Percentiles rank a stretch among this genome's conserved stretches.
phyloP scores from a whole-genome alignment of 345 rosid species.

The Diplotaxis tenuifolia region DNA sequence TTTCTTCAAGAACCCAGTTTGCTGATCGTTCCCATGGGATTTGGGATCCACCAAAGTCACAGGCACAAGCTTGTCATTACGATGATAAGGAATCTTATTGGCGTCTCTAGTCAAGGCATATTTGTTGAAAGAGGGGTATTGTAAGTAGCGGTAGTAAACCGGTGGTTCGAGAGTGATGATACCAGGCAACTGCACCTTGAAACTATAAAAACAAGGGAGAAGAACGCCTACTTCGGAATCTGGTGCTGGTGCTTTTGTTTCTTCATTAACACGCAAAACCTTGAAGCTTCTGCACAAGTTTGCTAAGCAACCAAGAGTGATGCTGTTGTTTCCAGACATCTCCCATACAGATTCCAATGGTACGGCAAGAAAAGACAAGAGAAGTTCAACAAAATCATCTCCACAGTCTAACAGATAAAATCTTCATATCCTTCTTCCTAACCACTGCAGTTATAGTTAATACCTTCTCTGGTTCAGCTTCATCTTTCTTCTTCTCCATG shows the following conservation, averaged over 20 bases:
- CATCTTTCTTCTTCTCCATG: background rate
- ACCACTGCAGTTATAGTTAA: background rate
- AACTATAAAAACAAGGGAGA: background rate
- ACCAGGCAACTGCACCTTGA: background rate
- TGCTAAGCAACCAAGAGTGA: background rate
- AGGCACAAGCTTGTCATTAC: background rate
- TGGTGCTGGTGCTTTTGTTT: background rate
- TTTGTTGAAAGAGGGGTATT: background rate
- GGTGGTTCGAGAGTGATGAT: background rate
- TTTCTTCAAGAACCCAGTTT: background rate
- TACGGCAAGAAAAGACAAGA: background rate
- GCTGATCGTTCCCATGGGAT: background rate
- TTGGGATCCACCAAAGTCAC: background rate
- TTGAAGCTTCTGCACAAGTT: background rate
- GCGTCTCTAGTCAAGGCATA: background rate
- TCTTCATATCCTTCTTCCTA: background rate
- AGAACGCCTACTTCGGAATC: background rate
- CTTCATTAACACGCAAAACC: background rate
- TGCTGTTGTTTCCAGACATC: background rate
- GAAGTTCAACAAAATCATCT: background rate
- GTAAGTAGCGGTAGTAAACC: background rate
- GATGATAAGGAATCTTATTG: background rate
- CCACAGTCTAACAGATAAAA: background rate
- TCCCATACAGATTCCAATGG: background rate
- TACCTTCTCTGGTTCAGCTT: background rate